These are phyloP conservation scores for Saccharomycopsis olivae DNA, from an alignment of 805 yeast species.

Conservation along the genomic window DNA sequence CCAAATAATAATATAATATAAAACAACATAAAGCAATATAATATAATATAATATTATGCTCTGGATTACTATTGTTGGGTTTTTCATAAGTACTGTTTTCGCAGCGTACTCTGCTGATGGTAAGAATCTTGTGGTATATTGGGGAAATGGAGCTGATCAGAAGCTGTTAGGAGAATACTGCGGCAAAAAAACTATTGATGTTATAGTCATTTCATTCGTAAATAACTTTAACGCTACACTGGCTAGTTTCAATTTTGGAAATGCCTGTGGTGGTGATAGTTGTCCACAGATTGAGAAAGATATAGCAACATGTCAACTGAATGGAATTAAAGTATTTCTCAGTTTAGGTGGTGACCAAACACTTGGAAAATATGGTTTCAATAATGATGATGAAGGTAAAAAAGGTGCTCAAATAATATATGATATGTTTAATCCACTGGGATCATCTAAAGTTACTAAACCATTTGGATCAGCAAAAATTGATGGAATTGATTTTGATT, in stretches of 20 bases:
- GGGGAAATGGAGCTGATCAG: slow-evolving; percentile 47
- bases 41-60: no score
- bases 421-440: slow-evolving; percentile 43
- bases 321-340: slow-evolving; percentile 69
- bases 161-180: slow-evolving; percentile 41
- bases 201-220: slow-evolving; percentile 21
- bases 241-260: slow-evolving; percentile 36
- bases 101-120: slow-evolving; percentile 19
- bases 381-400: slow-evolving; percentile 68
- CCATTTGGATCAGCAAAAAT: slow-evolving; percentile 22
- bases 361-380: slow-evolving; percentile 64
- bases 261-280: slow-evolving; percentile 22
- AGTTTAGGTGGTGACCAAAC: slow-evolving; percentile 71
- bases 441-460: slow-evolving; percentile 28
- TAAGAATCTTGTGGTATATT: slow-evolving; percentile 43
- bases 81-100: slow-evolving; percentile 8
- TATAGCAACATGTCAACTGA: slow-evolving; percentile 60
- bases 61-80: no score
- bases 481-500: slow-evolving; percentile 18
- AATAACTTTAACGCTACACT: slow-evolving; percentile 22
- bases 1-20: no score
- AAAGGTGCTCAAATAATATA: slow-evolving; percentile 49
- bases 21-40: no score
- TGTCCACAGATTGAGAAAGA: slow-evolving; percentile 47
- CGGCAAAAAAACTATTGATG: slow-evolving; percentile 41